Evolutionary conservation across 2,329 filamentous ascomycete genomes (phyloP).

Genomic region (Aspergillus sp.): DNA sequence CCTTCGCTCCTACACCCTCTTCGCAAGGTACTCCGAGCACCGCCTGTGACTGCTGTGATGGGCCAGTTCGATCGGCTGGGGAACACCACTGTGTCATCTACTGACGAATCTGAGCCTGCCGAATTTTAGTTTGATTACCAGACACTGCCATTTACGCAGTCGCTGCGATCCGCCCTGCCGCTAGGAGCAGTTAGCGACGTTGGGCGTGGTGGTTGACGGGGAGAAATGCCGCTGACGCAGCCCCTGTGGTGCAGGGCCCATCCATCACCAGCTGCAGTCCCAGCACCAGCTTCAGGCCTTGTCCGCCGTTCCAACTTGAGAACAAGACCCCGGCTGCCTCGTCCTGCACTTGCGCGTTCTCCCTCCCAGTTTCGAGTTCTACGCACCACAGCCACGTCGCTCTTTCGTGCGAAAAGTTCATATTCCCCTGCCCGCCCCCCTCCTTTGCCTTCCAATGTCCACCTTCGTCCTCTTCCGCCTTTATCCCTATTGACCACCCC

Average conservation of each 20-base stretch:
- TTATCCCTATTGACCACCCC: constrained; percentile 17
- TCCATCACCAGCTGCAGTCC: constrained; percentile 18
- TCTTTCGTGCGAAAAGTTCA: constrained; percentile 15
- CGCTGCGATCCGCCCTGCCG: not conserved
- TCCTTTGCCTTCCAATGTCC: constrained; percentile 17
- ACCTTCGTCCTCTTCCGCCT: constrained; percentile 11
- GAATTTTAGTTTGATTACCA: constrained; percentile 4
- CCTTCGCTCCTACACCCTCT: not conserved
- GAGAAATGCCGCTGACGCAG: constrained; percentile 33
- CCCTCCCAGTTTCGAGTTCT: constrained; percentile 24
- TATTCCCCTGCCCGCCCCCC: constrained; percentile 2
- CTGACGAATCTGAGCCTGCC: not conserved
- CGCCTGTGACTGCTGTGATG: not conserved
- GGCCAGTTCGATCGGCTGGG: not conserved
- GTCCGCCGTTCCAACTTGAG: constrained; percentile 18
- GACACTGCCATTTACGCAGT: not conserved
- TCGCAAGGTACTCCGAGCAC: not conserved
- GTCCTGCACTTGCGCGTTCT: constrained; percentile 15
- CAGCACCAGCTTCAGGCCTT: constrained; percentile 60
- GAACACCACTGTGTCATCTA: constrained; percentile 13
- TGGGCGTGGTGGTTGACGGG: constrained; percentile 3
- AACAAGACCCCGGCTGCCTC: constrained; percentile 15
- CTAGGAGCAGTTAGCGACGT: not conserved
- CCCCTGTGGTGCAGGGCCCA: constrained; percentile 41
- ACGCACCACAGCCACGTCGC: constrained; percentile 18